phyloP scores from a whole-genome alignment of 108 stramenopile species.

The Chaetoceros muelleri region DNA sequence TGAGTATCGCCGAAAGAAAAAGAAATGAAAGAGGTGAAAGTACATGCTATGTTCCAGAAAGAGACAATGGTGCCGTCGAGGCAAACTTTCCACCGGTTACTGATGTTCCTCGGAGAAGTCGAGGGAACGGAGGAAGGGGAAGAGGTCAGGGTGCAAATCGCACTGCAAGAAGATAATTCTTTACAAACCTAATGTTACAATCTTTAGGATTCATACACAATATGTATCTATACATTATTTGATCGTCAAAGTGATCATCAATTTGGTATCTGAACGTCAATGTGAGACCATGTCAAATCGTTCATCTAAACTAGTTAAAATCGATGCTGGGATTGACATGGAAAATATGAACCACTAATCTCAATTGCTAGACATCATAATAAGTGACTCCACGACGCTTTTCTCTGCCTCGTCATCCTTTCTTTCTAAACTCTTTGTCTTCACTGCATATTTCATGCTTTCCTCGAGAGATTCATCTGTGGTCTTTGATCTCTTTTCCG shows the following conservation, averaged over 20 bases:
- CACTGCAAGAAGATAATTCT: too few species aligned
- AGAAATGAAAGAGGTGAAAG: slow-evolving; percentile 45
- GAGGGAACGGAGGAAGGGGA: background rate
- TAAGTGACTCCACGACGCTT: slow-evolving; percentile 47
- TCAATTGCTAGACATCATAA: slow-evolving; percentile 18
- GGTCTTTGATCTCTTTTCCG: too few species aligned
- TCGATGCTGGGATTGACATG: too few species aligned
- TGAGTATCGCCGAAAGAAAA: slow-evolving; percentile 58
- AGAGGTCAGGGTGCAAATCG: background rate
- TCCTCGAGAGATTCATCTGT: too few species aligned
- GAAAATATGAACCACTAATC: too few species aligned
- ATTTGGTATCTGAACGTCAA: too few species aligned
- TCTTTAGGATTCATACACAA: too few species aligned
- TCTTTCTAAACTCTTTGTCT: background rate
- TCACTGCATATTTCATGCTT: slow-evolving; percentile 2
- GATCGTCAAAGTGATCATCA: too few species aligned
- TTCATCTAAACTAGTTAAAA: too few species aligned
- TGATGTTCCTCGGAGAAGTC: background rate
- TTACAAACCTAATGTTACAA: too few species aligned
- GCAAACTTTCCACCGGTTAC: background rate
- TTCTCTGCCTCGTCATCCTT: slow-evolving; percentile 22
- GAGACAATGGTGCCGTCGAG: background rate
- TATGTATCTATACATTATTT: too few species aligned
- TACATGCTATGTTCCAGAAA: background rate
- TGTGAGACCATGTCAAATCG: too few species aligned